Evolutionary conservation across 2,329 filamentous ascomycete genomes (phyloP).

Genomic region (Colletotrichum lentis): DNA sequence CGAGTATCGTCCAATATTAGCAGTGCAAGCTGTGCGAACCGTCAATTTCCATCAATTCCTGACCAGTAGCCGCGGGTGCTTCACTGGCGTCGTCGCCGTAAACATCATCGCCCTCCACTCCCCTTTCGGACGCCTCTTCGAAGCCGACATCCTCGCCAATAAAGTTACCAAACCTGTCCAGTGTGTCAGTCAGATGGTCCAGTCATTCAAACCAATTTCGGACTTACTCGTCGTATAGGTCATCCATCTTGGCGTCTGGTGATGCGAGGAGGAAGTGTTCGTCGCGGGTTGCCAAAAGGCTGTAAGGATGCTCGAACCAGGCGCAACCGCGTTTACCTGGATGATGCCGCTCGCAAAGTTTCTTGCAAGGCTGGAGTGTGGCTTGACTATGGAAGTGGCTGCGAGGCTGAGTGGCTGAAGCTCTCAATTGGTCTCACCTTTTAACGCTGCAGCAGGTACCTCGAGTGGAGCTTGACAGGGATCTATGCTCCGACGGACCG

Average conservation of each 20-base stretch:
- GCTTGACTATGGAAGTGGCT: constrained; percentile 20
- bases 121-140: constrained; percentile 83
- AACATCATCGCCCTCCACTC: constrained; percentile 78
- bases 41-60: constrained; percentile 94
- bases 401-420: constrained; percentile 33
- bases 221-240: constrained; percentile 91
- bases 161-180: constrained; percentile 89
- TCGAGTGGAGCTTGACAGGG: not conserved
- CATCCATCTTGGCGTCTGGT: constrained; percentile 72
- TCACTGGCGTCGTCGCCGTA: constrained; percentile 80
- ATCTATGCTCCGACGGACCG: constrained; percentile 18
- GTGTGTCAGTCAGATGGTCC: not conserved
- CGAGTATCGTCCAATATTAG: not conserved
- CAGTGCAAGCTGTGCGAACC: constrained; percentile 55
- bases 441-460: constrained; percentile 26
- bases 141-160: constrained; percentile 90
- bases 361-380: constrained; percentile 37
- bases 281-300: constrained; percentile 16
- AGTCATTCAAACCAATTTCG: not conserved
- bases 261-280: not conserved
- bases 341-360: constrained; percentile 38
- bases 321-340: constrained; percentile 26
- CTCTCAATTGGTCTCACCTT: constrained; percentile 8
- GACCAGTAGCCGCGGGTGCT: constrained; percentile 70
- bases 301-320: constrained; percentile 17